Evolutionary conservation across 139 green algal genomes (phyloP).

Genomic region (Coelastrella sp.): DNA sequence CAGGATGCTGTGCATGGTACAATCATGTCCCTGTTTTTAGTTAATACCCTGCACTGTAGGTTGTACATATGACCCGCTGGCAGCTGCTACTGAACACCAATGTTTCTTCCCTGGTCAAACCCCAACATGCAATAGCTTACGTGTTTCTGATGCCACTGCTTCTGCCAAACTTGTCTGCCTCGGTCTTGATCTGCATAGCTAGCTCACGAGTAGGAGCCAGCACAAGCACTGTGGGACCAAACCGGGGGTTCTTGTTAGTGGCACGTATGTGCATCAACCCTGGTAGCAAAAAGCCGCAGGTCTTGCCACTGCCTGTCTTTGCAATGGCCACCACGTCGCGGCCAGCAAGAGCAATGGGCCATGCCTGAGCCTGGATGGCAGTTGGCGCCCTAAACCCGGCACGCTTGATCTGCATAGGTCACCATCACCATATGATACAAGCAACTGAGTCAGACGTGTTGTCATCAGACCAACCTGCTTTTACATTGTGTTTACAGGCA

Average conservation of each 20-base stretch:
- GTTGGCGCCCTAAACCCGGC: constrained; percentile 87
- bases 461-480: too few species aligned
- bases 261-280: constrained; percentile 86
- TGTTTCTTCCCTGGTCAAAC: neutral
- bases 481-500: too few species aligned
- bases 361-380: constrained; percentile 89
- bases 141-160: constrained; percentile 82
- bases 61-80: too few species aligned
- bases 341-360: constrained; percentile 85
- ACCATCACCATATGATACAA: neutral
- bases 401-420: constrained; percentile 61
- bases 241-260: constrained; percentile 70
- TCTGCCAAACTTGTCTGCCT: constrained; percentile 94
- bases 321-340: constrained; percentile 89
- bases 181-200: constrained; percentile 92
- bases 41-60: too few species aligned
- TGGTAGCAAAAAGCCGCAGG: constrained; percentile 86
- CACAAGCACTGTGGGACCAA: constrained; percentile 84
- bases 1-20: too few species aligned
- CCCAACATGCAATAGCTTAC: constrained; percentile 49
- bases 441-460: too few species aligned
- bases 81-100: too few species aligned
- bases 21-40: too few species aligned
- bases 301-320: constrained; percentile 92
- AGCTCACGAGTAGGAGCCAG: constrained; percentile 96